Percentiles rank a stretch among this genome's conserved stretches.
Conservation (phyloP, 768 basidiomycete species). For the Amylocystis lapponica region DNA sequence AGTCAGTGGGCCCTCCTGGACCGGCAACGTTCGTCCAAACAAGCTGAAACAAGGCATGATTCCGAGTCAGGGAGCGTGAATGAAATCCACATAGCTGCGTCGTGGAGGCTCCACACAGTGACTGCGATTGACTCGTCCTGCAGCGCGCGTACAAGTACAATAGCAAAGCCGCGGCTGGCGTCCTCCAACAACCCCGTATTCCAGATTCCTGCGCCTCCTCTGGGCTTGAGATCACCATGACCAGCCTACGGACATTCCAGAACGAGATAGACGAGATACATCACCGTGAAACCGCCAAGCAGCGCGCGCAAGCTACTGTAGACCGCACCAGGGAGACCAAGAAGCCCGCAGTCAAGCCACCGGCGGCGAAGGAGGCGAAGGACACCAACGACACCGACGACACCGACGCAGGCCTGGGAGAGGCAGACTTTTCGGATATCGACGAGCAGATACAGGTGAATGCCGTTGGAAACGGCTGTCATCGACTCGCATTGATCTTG, state of each 20-base stretch:
- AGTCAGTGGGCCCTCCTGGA: too few species aligned
- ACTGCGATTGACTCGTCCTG: slow-evolving; percentile 14
- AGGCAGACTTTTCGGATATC: slow-evolving; percentile 30
- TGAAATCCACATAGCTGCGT: too few species aligned
- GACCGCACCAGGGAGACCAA: slow-evolving; percentile 24
- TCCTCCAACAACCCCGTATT: neutral
- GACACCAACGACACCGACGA: neutral
- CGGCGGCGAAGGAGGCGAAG: slow-evolving; percentile 13
- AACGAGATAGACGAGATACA: slow-evolving; percentile 75
- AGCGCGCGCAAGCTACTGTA: slow-evolving; percentile 38
- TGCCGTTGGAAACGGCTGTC: slow-evolving; percentile 1
- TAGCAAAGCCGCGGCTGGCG: neutral
- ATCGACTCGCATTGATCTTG: neutral
- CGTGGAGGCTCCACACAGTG: slow-evolving; percentile 8
- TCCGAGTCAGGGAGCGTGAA: too few species aligned
- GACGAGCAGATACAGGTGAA: slow-evolving; percentile 53
- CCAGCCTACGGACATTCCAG: slow-evolving; percentile 59
- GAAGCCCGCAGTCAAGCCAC: slow-evolving; percentile 36
- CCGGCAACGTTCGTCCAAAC: neutral
- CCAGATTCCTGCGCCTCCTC: neutral
- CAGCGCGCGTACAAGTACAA: neutral
- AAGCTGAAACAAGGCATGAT: neutral
- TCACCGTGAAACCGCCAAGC: slow-evolving; percentile 58
- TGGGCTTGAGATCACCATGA: too few species aligned
- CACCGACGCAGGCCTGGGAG: slow-evolving; percentile 2